These are phyloP conservation scores for Porpolomopsis calyptriformis DNA, from an alignment of 768 basidiomycete genomes.

Conservation along the genomic window DNA sequence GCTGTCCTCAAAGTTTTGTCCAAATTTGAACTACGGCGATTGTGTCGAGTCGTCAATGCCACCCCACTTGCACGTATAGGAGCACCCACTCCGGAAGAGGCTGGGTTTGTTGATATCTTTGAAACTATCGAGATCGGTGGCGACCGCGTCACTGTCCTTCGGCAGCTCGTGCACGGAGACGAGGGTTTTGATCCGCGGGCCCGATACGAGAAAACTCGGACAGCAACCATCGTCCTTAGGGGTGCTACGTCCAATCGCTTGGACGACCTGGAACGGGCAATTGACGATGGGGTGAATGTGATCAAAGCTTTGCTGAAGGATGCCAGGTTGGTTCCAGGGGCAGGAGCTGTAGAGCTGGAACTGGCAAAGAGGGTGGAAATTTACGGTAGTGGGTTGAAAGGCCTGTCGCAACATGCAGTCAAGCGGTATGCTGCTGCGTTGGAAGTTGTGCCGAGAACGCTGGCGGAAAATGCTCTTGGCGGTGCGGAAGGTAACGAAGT, in stretches of 20 bases:
- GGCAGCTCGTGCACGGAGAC: constrained; percentile 66
- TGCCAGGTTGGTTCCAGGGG: constrained; percentile 81
- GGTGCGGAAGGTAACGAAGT: constrained; percentile 91
- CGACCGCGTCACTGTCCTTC: constrained; percentile 92
- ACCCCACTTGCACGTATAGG: constrained; percentile 94
- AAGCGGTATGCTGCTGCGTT: constrained; percentile 81
- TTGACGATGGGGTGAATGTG: constrained; percentile 95
- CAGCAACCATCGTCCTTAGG: constrained; percentile 89
- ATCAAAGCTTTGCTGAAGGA: constrained; percentile 91
- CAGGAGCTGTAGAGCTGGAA: constrained; percentile 90
- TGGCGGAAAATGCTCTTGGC: constrained; percentile 92
- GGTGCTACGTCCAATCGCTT: constrained; percentile 91
- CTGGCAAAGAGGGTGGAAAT: constrained; percentile 74
- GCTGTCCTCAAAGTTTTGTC: constrained; percentile 95
- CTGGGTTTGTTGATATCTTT: constrained; percentile 86
- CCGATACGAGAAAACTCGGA: constrained; percentile 64
- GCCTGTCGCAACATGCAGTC: constrained; percentile 88
- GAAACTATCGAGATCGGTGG: constrained; percentile 96
- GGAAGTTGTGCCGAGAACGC: constrained; percentile 84
- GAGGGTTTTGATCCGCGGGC: constrained; percentile 44
- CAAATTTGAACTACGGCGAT: constrained; percentile 91
- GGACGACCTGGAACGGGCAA: constrained; percentile 91
- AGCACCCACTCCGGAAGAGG: constrained; percentile 93
- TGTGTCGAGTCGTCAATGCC: constrained; percentile 92
- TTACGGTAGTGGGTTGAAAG: constrained; percentile 82